Evolutionary conservation across 208 protist genomes (phyloP).

Genomic region (Leishmania amazonensis): DNA sequence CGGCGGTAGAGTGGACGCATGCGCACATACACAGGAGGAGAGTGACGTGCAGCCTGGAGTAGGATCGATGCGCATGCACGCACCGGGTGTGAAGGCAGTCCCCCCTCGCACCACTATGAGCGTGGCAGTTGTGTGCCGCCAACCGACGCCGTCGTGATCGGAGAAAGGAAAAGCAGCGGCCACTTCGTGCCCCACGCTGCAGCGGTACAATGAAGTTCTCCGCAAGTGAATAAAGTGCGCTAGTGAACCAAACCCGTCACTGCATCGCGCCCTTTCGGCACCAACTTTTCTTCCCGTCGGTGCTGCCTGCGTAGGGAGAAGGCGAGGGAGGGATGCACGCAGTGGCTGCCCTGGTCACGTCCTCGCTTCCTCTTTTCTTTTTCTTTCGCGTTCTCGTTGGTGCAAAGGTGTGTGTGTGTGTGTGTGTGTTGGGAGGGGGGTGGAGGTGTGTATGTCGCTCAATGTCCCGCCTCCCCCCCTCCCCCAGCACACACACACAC

Average conservation of each 20-base stretch:
- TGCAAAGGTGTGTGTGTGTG: neutral
- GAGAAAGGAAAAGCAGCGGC: neutral
- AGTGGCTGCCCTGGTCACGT: too few relatives aligned
- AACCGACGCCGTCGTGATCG: neutral
- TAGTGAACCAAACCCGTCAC: neutral
- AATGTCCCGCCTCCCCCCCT: neutral
- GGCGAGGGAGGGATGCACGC: neutral
- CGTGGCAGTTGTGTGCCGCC: neutral
- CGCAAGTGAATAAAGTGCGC: neutral
- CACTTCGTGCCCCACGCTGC: neutral
- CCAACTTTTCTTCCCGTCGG: neutral
- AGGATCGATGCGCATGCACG: neutral
- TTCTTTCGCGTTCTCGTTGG: neutral
- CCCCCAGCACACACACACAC: neutral
- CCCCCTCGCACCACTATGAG: neutral
- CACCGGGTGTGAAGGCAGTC: neutral
- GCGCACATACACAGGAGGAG: too few relatives aligned
- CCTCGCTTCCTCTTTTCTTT: neutral
- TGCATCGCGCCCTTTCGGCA: neutral
- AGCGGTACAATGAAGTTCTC: neutral
- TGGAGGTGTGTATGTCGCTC: neutral
- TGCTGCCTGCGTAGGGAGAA: neutral
- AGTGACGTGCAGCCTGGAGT: neutral
- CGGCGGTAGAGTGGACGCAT: too few relatives aligned
- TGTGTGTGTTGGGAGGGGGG: neutral